Base-by-base conservation (phyloP, 352 stramenopile species). In the Phytophthora idaei region DNA sequence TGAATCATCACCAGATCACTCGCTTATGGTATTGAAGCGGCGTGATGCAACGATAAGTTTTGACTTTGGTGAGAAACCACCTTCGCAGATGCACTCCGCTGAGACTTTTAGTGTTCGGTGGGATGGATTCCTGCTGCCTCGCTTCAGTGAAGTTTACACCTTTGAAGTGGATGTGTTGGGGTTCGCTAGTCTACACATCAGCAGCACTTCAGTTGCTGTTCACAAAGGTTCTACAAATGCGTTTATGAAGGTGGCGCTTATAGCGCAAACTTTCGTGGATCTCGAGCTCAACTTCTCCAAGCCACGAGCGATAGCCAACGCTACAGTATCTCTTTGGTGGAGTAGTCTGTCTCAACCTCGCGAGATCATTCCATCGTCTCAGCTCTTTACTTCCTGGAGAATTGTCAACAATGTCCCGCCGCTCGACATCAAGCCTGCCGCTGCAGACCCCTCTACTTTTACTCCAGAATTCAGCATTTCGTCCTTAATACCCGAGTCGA, bases 251-350 rank as follows among this genome's bases (percentile, higher is more conserved):
- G 53, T 80, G 0, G 32, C 58, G 5, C 44, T 92, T 7, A 62
- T 48, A 7, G 76, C 74, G 0, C 79, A 80, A 61, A 55, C 52
- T 15, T 75, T 90, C 25, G 65, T 89, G 6, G 36, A 73, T 0
- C 42, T 91, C 6, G 71, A 87, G 17, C 27, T 88, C 34, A 79
- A 82, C 42, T 90, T 80, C 44, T 77, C 76, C 2, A 92, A 94
- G 59, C 64, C 69, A 1, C 51, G 9, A 9, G 29, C 48, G 3
- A 17, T 80, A 9, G 64, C 72, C 4, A 85, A 65, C 37, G 81
- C 67, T 3, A 66, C 61, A 4, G 60, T 90, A 1, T 62, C 67
- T 5, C 27, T 94, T 17, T 65, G 65, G 36, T 94, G 85, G 85
- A 62, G 68, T 47, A 92, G 85, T 70, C 28, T 81, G 0, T 91